Evolutionary conservation across 768 basidiomycete genomes (phyloP).

Genomic region (Clathrus columnatus): DNA sequence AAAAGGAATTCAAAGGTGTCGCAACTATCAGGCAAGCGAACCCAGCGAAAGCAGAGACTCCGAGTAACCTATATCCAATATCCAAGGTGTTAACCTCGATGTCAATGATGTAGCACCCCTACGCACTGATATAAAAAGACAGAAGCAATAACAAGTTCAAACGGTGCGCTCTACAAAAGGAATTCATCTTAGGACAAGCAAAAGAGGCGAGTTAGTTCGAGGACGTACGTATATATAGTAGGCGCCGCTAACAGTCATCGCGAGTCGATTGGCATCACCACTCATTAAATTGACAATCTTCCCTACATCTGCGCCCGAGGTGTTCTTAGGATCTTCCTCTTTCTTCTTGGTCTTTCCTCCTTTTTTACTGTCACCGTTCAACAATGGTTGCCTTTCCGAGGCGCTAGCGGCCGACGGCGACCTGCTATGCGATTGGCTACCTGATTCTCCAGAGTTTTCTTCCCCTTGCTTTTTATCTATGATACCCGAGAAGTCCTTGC

Average conservation of each 20-base stretch:
- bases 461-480: constrained; percentile 41
- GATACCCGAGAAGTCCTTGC: constrained; percentile 77
- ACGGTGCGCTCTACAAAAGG: constrained; percentile 37
- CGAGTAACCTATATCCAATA: constrained; percentile 40
- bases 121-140: constrained; percentile 68
- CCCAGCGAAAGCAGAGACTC: constrained; percentile 66
- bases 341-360: constrained; percentile 19
- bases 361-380: constrained; percentile 5
- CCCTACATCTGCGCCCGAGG: constrained; percentile 75
- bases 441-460: constrained; percentile 20
- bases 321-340: constrained; percentile 40
- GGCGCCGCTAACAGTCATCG: constrained; percentile 42
- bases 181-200: background rate
- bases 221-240: constrained; percentile 64
- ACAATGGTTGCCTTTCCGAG: background rate
- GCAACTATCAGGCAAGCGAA: constrained; percentile 57
- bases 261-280: constrained; percentile 57
- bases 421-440: constrained; percentile 18
- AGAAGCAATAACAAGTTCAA: constrained; percentile 68
- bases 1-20: constrained; percentile 63
- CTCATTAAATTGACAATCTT: constrained; percentile 91
- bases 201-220: background rate
- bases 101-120: constrained; percentile 1
- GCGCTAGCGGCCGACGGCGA: background rate
- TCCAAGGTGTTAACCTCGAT: constrained; percentile 1